Evolutionary conservation across 148 eudicot species (phyloP), one percentile per base, ranked within the genome.

Genomic region (Tetragonia tetragonoides): DNA sequence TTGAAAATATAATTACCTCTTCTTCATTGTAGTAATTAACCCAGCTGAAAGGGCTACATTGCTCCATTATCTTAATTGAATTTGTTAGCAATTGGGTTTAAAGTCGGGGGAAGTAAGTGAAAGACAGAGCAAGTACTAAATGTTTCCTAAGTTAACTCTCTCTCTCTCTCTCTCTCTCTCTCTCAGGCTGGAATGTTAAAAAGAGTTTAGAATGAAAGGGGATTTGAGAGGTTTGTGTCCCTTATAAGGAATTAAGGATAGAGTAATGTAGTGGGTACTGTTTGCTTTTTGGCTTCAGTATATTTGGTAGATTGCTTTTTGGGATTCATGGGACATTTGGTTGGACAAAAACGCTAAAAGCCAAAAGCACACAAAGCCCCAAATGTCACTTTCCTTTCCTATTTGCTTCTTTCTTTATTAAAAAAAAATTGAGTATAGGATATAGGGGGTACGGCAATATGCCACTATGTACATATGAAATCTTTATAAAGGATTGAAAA

Each of bases 1-100:
- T 51, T 7, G 11, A 39, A 68, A 17, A 46, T 18, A 6, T 11
- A 71, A 51, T 75, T 75, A 87, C 90, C 84, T 85, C 87, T 38
- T 89, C 87, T 69, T 83, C 83, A 63, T 78, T 85, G 84, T 71
- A 82, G 60, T 74, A 82, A 49, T 49, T 49, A 74, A 70, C 42
- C 92, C 85, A 89, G 20, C 82, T 83, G 73, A 80, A 83, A 49
- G 88, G 82, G 72, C 82, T 85, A 66, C 90, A 89, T 85, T 89
- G 90, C 77, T 89, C 92, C 88, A 86, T 85, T 79, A 28, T 28
- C 34, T 57, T 39, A 60, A 6, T 18, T 44, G 42, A 49, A 49
- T 49, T 44, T 10, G 7, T 5, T 10, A 57, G 39, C 42, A 6
- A 44, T 63, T 62, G 44, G 46, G 6, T 47, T 70, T 28, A n/a